Conservation (phyloP, 805 yeast species). For the Candida namnaoensis region DNA sequence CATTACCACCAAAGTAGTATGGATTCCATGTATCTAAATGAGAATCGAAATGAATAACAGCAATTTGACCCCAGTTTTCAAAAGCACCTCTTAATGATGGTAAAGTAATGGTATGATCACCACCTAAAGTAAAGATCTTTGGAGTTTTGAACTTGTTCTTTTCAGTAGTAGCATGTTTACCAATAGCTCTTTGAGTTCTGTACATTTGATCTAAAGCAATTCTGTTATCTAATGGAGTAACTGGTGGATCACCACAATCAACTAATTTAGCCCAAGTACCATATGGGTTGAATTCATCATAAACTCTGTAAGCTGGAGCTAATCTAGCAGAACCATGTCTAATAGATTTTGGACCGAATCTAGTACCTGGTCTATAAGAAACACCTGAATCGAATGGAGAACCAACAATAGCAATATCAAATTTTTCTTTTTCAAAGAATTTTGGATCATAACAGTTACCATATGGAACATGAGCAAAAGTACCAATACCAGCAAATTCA, state of each 20-base stretch:
- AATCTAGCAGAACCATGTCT: conserved; percentile 38
- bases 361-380: conserved; percentile 42
- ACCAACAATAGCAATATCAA: conserved; percentile 42
- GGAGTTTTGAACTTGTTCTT: conserved; percentile 21
- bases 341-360: conserved; percentile 43
- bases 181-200: conserved; percentile 37
- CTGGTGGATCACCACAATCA: conserved; percentile 58
- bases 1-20: conserved; percentile 50
- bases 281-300: conserved; percentile 52
- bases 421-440: conserved; percentile 24
- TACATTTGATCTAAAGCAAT: conserved; percentile 53
- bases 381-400: conserved; percentile 51
- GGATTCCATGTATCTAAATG: conserved; percentile 73
- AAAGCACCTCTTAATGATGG: conserved; percentile 39
- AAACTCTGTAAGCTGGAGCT: conserved; percentile 32
- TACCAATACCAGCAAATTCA: conserved; percentile 43
- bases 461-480: conserved; percentile 42
- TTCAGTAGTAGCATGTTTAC: conserved; percentile 23
- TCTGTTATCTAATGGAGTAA: conserved; percentile 56
- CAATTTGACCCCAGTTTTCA: conserved; percentile 35
- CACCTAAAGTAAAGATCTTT: conserved; percentile 41
- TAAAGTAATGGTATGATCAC: conserved; percentile 45
- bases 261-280: conserved; percentile 38
- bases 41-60: conserved; percentile 51
- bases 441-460: conserved; percentile 38